Base-by-base conservation (phyloP, 768 basidiomycete genomes). In the Tulasnella calospora region DNA sequence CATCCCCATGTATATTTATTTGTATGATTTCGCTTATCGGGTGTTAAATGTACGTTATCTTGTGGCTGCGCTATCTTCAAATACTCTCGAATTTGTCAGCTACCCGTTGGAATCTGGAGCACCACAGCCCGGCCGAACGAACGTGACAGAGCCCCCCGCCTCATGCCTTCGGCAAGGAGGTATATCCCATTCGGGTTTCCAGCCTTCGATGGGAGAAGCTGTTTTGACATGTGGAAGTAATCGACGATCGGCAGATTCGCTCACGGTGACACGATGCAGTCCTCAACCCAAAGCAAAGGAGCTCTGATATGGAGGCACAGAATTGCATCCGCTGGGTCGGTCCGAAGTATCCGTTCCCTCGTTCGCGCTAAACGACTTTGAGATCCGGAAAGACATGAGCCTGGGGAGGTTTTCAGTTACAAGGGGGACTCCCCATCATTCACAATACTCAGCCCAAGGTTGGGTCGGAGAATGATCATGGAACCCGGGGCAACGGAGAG, bases 221-320 rank as follows among this genome's bases (percentile, higher is more conserved):
- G 21, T 27, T 33, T 67, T 33, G 61, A 67, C 61, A 67, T 67
- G 61, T 67, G 61, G 61, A 33, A 67, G 61, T 67, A 67, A 67
- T 67, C 61, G 61, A 67, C 61, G 61, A 67, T 67, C 61, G 61
- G 61, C 61, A 67, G 61, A 67, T 67, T 67, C 61, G 61, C 61
- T 67, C 61, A 67, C 61, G 61, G 61, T 67, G 61, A 67, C 61
- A 67, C 61, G 61, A 67, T 67, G 61, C 27, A 51, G 47, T 67
- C 55, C 55, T 30, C 27, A 67, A 67, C 61, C 61, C 61, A 33
- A 67, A 67, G 61, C 61, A 67, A 67, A 67, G 61, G 61, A 67
- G 61, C 61, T 67, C 61, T 67, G 61, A 67, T 67, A 67, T 67
- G 33, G 55, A 23, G 55, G 61, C 61, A 67, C 21, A 33, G 61